Percentiles rank a stretch among this genome's conserved stretches.
Conservation (phyloP, 2,329 filamentous ascomycete genomes). For the Xylaria digitata region DNA sequence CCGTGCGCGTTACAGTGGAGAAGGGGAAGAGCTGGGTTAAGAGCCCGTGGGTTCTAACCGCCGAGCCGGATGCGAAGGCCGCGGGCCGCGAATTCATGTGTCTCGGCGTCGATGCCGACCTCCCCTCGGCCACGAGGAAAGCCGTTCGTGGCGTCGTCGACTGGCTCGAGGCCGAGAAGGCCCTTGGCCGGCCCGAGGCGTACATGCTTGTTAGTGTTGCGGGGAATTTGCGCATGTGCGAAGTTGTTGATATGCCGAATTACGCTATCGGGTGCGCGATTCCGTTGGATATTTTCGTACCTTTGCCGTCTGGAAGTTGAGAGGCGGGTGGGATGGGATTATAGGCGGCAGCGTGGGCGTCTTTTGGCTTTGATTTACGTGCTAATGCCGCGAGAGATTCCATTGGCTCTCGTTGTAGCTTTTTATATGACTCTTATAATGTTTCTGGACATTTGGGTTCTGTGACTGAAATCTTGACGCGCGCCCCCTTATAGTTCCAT, state of each 20-base stretch:
- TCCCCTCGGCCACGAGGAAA: constrained; percentile 61
- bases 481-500: no score
- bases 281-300: constrained; percentile 59
- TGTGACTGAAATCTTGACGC: no score
- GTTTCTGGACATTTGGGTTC: no score
- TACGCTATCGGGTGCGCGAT: constrained; percentile 63
- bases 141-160: constrained; percentile 60
- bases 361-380: no score
- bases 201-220: constrained; percentile 65
- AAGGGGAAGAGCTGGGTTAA: constrained; percentile 55
- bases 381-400: no score
- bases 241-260: constrained; percentile 66
- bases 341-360: no score
- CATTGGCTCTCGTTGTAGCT: no score
- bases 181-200: constrained; percentile 55
- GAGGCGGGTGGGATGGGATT: no score
- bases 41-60: constrained; percentile 60
- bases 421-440: no score
- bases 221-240: constrained; percentile 61
- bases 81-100: constrained; percentile 56
- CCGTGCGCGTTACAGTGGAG: constrained; percentile 60
- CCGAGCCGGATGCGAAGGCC: constrained; percentile 31
- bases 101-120: constrained; percentile 60
- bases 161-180: constrained; percentile 61
- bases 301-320: background rate